A percentile compares a stretch with the other conserved stretches of the same genome.
Evolutionary conservation across 805 yeast genomes (phyloP).

Genomic region (Metschnikowia lachancei): DNA sequence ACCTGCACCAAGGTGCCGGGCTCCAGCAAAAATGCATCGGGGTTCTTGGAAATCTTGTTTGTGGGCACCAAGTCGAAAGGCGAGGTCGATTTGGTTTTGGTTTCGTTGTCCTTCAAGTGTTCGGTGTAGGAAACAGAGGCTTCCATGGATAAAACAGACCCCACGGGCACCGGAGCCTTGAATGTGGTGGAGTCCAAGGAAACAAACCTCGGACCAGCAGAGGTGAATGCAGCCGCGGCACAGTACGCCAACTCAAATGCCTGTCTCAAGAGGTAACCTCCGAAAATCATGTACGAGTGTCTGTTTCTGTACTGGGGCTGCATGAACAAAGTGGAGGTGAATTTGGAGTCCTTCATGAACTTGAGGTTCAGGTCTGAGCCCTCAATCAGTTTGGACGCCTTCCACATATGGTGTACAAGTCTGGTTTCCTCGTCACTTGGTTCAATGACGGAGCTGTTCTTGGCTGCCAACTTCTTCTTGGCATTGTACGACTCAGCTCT

Average conservation of each 20-base stretch:
- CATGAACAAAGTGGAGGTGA: conserved; percentile 80
- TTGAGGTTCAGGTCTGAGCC: conserved; percentile 28
- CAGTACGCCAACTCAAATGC: conserved; percentile 93
- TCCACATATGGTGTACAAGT: conserved; percentile 77
- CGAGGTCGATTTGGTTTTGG: conserved; percentile 27
- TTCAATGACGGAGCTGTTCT: conserved; percentile 55
- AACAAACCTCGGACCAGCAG: conserved; percentile 82
- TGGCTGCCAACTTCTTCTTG: conserved; percentile 76
- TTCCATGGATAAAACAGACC: conserved; percentile 78
- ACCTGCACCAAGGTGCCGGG: conserved; percentile 92
- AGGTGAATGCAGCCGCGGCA: conserved; percentile 84
- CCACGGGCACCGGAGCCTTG: conserved; percentile 94
- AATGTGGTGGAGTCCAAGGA: conserved; percentile 89
- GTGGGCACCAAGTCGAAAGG: conserved; percentile 53
- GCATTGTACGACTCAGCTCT: conserved; percentile 89
- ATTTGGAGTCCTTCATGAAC: conserved; percentile 68
- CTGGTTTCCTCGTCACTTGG: conserved; percentile 69
- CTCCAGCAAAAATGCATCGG: conserved; percentile 58
- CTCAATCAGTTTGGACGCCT: conserved; percentile 26
- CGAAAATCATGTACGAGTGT: conserved; percentile 91
- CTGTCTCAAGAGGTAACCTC: conserved; percentile 90
- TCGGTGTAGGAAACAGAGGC: conserved; percentile 87
- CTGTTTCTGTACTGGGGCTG: conserved; percentile 96
- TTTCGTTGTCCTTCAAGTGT: conserved; percentile 51
- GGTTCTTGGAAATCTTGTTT: conserved; percentile 49